A percentile compares a stretch with the other conserved stretches of the same genome.
Conservation (phyloP, 768 basidiomycete genomes). For the Tremella fuciformis region DNA sequence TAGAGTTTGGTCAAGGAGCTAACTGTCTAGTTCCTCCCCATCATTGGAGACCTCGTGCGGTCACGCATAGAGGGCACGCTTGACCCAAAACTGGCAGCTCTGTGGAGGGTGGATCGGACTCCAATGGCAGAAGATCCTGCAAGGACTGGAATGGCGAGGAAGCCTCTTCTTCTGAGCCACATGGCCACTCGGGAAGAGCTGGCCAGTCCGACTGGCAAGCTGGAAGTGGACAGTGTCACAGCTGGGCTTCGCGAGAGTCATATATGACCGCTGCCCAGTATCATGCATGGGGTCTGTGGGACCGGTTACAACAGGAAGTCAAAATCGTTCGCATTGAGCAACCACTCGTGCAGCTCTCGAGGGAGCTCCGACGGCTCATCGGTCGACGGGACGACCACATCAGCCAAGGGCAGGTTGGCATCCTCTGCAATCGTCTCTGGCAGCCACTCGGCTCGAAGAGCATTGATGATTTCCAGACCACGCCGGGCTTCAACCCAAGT, state of each 20-base stretch:
- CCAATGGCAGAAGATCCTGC: not conserved
- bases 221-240: no score
- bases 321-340: no score
- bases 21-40: conserved; percentile 19
- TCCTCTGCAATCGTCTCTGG: not conserved
- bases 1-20: not conserved
- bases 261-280: no score
- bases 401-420: no score
- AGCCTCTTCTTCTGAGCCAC: not conserved
- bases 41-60: conserved; percentile 23
- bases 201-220: not conserved
- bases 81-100: conserved; percentile 10
- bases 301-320: no score
- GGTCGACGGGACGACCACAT: no score
- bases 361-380: no score
- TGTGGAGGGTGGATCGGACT: conserved; percentile 10
- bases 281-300: no score
- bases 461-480: not conserved
- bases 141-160: not conserved
- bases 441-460: conserved; percentile 1
- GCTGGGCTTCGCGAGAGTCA: no score
- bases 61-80: conserved; percentile 19
- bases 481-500: conserved; percentile 1
- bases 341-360: no score
- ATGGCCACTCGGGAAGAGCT: not conserved